Base-by-base conservation (phyloP, 2,329 filamentous ascomycete species). In the Penicillium hesseltinei region DNA sequence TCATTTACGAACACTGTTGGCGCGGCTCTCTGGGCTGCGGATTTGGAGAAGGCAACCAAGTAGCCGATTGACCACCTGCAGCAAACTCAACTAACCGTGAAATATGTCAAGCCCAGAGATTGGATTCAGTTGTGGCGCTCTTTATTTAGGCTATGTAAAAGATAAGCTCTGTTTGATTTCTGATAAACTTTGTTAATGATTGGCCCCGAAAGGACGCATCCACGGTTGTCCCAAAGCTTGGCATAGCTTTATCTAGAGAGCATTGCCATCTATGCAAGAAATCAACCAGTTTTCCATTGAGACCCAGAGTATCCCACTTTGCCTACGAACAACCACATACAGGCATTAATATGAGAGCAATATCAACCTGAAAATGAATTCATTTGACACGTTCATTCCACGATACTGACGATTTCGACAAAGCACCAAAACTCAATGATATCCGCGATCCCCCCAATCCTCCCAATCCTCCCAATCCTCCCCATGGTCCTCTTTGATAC, bases 11-110 rank as follows among this genome's bases (percentile, higher is more conserved):
- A 96, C 73, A 89, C 90, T 1, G 91, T 96, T 57, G 93, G 92
- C 8, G 93, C 92, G 53, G 93, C 93, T 8, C 78, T 97, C n/a
- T 97, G 92, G 92, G 92, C 93, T 40, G 90, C 91, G 19, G 92
- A 95, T 73, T 84, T 95, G 57, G 91, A 95, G 73, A 77, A 74
- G 73, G 71, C 8, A 72, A 77, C 53, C 4, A 51, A 66, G 55
- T 71, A 67, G 39, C 46, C 6, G 10, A 23, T 35, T 49, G 25
- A 27, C 15, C 1, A 43, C 33, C 7, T 42, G 17, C 17, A 33
- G 25, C 35, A 46, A 21, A 13, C 44, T 5, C 31, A 38, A 29
- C 23, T 27, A 11, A 36, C 7, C 10, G 5, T 50, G 31, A 43
- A 31, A 31, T 5, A 35, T 51, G 4, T 43, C 15, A 29, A 31